Percentiles rank a stretch among this genome's conserved stretches.
Conservation (phyloP, 495 filamentous ascomycete genomes). For the Tuber magnatum region DNA sequence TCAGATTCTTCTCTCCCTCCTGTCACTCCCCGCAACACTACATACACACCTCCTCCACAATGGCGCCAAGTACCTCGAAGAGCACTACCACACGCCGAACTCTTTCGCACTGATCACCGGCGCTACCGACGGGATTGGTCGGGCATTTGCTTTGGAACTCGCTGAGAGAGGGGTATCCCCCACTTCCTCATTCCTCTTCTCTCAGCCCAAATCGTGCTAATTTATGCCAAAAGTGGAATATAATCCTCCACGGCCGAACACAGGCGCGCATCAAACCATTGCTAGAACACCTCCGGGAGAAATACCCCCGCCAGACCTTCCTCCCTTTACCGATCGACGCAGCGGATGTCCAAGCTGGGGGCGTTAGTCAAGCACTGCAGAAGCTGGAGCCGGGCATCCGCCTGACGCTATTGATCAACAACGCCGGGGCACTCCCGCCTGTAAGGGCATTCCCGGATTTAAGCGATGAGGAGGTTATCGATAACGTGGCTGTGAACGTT, state of each 20-base stretch:
- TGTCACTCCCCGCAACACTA: constrained; percentile 22
- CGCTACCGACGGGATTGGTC: constrained; percentile 56
- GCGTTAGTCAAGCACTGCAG: background rate
- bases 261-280: constrained; percentile 12
- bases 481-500: constrained; percentile 23
- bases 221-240: constrained; percentile 19
- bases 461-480: constrained; percentile 20
- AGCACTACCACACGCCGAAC: constrained; percentile 12
- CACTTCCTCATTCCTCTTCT: background rate
- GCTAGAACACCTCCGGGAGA: constrained; percentile 13
- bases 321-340: constrained; percentile 21
- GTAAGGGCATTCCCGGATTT: constrained; percentile 16
- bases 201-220: constrained; percentile 2
- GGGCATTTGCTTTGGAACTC: constrained; percentile 48
- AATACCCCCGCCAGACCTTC: constrained; percentile 13
- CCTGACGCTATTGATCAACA: constrained; percentile 31
- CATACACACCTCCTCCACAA: constrained; percentile 29
- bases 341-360: background rate
- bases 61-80: constrained; percentile 14
- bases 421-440: constrained; percentile 21
- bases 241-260: constrained; percentile 32
- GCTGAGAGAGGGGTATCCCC: constrained; percentile 43
- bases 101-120: constrained; percentile 58
- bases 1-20: constrained; percentile 15
- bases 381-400: background rate